Percentiles rank a stretch among this genome's conserved stretches.
These are phyloP conservation scores for Ceratocystiopsis minuta DNA, from an alignment of 2,329 filamentous ascomycete genomes.

Conservation along the genomic window DNA sequence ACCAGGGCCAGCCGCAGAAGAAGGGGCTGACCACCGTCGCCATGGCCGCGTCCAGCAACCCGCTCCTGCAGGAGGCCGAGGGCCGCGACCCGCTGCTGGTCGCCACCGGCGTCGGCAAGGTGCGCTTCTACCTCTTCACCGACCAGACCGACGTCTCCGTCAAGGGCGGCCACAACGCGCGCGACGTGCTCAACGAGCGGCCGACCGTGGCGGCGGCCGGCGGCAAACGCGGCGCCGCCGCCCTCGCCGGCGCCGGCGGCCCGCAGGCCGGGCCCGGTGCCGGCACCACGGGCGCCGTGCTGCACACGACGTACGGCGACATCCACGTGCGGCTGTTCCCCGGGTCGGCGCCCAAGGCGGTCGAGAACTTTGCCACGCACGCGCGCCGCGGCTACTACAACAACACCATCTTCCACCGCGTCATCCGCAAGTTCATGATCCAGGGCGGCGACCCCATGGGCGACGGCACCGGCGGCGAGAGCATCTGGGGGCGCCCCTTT, in stretches of 20 bases:
- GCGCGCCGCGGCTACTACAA: slow-evolving; percentile 88
- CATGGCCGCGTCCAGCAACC: slow-evolving; percentile 92
- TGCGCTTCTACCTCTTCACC: slow-evolving; percentile 95
- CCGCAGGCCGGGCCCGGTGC: slow-evolving; percentile 34
- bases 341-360: slow-evolving; percentile 77
- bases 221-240: slow-evolving; percentile 20
- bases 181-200: slow-evolving; percentile 91
- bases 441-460: slow-evolving; percentile 70
- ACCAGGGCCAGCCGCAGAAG: slow-evolving; percentile 89
- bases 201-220: slow-evolving; percentile 42
- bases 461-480: slow-evolving; percentile 78
- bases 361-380: slow-evolving; percentile 95
- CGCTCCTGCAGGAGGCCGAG: slow-evolving; percentile 81
- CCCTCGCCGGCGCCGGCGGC: not conserved
- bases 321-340: slow-evolving; percentile 89
- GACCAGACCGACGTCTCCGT: slow-evolving; percentile 55
- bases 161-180: slow-evolving; percentile 45
- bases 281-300: slow-evolving; percentile 58
- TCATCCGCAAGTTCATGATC: slow-evolving; percentile 98
- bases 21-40: slow-evolving; percentile 86
- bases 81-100: slow-evolving; percentile 77
- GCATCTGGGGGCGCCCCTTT: slow-evolving; percentile 84
- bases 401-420: slow-evolving; percentile 88
- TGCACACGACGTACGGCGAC: slow-evolving; percentile 89
- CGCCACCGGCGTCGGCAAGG: slow-evolving; percentile 66